Evolutionary conservation across 805 yeast genomes (phyloP).

Genomic region (Candida silvatica): DNA sequence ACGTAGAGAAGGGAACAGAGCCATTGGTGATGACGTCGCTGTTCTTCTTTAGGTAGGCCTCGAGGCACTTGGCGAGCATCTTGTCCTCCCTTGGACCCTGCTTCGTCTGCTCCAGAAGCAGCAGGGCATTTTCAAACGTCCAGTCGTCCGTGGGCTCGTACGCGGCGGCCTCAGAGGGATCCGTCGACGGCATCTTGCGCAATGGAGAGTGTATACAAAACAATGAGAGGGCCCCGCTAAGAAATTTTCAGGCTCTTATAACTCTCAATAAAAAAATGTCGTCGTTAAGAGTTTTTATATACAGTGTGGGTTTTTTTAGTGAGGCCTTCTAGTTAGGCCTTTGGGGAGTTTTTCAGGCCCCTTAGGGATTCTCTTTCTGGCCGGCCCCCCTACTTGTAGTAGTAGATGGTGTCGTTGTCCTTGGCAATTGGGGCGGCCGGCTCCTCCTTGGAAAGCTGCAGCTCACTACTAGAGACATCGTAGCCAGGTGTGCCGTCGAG

Average conservation of each 20-base stretch:
- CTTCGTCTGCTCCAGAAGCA: slow-evolving; percentile 6
- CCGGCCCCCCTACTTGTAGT: too few species aligned
- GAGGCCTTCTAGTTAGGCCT: too few species aligned
- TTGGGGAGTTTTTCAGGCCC: too few species aligned
- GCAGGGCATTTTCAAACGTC: slow-evolving; percentile 17
- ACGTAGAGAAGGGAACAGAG: background rate
- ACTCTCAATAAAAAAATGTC: too few species aligned
- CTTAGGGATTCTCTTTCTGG: too few species aligned
- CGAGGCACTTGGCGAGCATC: slow-evolving; percentile 3
- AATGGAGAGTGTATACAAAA: too few species aligned
- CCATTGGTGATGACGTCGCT: slow-evolving; percentile 1
- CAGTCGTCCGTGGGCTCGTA: slow-evolving; percentile 11
- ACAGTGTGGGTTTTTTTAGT: too few species aligned
- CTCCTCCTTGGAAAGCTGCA: background rate
- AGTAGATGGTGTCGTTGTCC: slow-evolving; percentile 21
- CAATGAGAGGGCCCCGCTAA: too few species aligned
- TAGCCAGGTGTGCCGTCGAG: slow-evolving; percentile 19
- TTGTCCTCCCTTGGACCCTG: slow-evolving; percentile 5
- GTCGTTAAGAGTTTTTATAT: too few species aligned
- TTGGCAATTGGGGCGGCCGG: slow-evolving; percentile 30
- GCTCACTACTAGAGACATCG: too few species aligned
- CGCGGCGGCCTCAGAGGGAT: background rate
- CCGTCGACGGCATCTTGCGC: too few species aligned
- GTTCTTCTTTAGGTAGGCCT: slow-evolving; percentile 7
- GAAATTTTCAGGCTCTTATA: too few species aligned